phyloP scores from a whole-genome alignment of 2,329 filamentous ascomycete species.

The Macrophomina phaseolina region DNA sequence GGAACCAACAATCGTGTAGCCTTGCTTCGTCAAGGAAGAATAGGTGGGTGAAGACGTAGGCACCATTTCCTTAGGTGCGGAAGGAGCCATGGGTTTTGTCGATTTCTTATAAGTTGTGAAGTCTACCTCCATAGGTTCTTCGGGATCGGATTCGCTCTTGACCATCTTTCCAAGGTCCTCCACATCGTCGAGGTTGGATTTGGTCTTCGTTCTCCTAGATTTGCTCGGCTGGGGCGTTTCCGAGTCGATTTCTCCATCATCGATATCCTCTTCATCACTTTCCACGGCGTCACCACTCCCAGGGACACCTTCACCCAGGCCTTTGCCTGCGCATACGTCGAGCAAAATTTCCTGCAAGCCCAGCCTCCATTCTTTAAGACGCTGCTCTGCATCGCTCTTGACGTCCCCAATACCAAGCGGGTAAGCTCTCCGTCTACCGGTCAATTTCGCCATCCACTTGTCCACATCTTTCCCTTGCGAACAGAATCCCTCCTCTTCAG shows the following conservation, averaged over 20 bases:
- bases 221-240: slow-evolving; percentile 26
- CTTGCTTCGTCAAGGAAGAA: slow-evolving; percentile 89
- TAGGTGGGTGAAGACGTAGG: slow-evolving; percentile 89
- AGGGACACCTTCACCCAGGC: slow-evolving; percentile 69
- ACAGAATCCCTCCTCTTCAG: slow-evolving; percentile 88
- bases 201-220: slow-evolving; percentile 49
- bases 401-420: slow-evolving; percentile 88
- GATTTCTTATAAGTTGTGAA: slow-evolving; percentile 74
- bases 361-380: slow-evolving; percentile 76
- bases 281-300: slow-evolving; percentile 85
- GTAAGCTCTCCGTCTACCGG: slow-evolving; percentile 82
- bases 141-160: slow-evolving; percentile 28
- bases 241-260: slow-evolving; percentile 55
- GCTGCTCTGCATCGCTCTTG: slow-evolving; percentile 71
- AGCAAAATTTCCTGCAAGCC: slow-evolving; percentile 75
- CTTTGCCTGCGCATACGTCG: slow-evolving; percentile 60
- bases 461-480: slow-evolving; percentile 90
- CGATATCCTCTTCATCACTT: slow-evolving; percentile 72
- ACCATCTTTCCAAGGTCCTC: slow-evolving; percentile 80
- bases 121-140: slow-evolving; percentile 74
- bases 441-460: slow-evolving; percentile 96
- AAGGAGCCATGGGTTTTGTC: slow-evolving; percentile 52
- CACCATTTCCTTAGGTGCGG: slow-evolving; percentile 83
- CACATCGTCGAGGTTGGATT: slow-evolving; percentile 70
- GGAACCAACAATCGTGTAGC: slow-evolving; percentile 91